Evolutionary conservation across 805 yeast genomes (phyloP).

Genomic region (Blastobotrys parvus): DNA sequence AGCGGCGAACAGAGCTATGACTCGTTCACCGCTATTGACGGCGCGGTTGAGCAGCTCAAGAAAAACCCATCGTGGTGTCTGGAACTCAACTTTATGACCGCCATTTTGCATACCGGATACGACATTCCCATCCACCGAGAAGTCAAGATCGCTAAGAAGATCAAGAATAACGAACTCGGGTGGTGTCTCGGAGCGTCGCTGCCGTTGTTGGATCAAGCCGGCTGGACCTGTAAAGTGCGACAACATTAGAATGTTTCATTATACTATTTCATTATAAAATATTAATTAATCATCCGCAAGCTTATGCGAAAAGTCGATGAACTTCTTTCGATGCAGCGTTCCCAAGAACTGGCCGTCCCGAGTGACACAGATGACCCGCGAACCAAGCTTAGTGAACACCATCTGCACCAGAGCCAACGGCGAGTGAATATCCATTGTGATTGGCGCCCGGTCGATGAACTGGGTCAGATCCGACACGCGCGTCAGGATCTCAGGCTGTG

Average conservation of each 20-base stretch:
- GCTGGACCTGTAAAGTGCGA: constrained; percentile 14
- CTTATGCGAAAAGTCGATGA: constrained; percentile 37
- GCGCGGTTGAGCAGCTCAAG: constrained; percentile 55
- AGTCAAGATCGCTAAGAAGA: constrained; percentile 84
- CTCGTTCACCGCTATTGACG: constrained; percentile 56
- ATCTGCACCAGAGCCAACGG: constrained; percentile 43
- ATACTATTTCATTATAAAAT: neutral
- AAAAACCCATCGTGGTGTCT: constrained; percentile 91
- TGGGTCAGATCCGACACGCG: constrained; percentile 33
- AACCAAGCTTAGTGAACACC: constrained; percentile 45
- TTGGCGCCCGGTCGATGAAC: constrained; percentile 40
- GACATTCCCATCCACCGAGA: constrained; percentile 88
- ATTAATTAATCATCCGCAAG: no score
- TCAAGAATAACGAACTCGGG: constrained; percentile 84
- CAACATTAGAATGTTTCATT: neutral
- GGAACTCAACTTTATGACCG: constrained; percentile 83
- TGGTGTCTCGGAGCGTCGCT: constrained; percentile 99
- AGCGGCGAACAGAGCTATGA: constrained; percentile 73
- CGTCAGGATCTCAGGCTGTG: no score
- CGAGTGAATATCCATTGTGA: constrained; percentile 39
- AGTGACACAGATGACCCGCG: constrained; percentile 39
- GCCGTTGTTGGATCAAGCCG: constrained; percentile 56
- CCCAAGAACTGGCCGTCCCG: constrained; percentile 43
- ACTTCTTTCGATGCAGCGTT: constrained; percentile 44
- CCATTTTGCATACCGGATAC: constrained; percentile 91